Evolutionary conservation across 768 basidiomycete genomes (phyloP).

Genomic region (Macrolepiota fuliginosa): DNA sequence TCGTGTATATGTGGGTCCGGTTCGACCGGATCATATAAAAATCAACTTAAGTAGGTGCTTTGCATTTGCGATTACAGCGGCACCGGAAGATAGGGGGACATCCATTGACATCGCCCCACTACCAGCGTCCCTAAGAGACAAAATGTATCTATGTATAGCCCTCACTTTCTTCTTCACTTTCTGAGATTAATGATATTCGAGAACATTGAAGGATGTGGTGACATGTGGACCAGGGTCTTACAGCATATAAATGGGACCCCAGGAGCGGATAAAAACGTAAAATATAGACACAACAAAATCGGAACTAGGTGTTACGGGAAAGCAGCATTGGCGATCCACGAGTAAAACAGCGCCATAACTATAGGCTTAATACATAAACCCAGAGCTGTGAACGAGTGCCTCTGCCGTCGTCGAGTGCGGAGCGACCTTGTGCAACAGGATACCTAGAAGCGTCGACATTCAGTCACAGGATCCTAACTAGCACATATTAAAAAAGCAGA

Average conservation of each 20-base stretch:
- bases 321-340: neutral
- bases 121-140: no score
- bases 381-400: neutral
- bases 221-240: no score
- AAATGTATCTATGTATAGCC: no score
- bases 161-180: no score
- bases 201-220: no score
- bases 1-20: no score
- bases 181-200: no score
- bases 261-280: no score
- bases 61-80: neutral
- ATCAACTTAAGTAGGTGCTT: no score
- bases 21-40: no score
- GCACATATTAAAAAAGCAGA: neutral
- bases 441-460: neutral
- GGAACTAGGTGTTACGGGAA: neutral
- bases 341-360: neutral
- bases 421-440: neutral
- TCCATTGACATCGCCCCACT: neutral
- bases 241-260: no score
- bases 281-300: no score
- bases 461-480: neutral
- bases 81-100: neutral
- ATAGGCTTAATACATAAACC: neutral
- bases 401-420: neutral